phyloP scores from a whole-genome alignment of 805 yeast genomes.

The Ogataea salicorniae region DNA sequence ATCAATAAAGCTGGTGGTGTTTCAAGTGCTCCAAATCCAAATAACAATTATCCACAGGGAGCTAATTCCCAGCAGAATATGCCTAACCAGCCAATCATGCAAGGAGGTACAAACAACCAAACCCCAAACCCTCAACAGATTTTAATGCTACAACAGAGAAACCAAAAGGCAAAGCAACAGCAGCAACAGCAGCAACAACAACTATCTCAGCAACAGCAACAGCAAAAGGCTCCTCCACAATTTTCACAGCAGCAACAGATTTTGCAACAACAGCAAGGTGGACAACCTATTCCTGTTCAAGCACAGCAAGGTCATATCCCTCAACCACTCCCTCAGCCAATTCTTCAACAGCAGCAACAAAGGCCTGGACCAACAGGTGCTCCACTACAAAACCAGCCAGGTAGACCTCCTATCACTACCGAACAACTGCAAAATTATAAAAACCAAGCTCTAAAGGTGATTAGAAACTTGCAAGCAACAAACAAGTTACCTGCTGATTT shows the following conservation, averaged over 20 bases:
- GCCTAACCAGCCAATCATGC: constrained; percentile 6
- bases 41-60: constrained; percentile 11
- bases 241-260: constrained; percentile 1
- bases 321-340: constrained; percentile 1
- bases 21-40: constrained; percentile 5
- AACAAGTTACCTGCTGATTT: constrained; percentile 29
- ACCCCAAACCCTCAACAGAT: constrained; percentile 30
- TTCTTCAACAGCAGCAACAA: constrained; percentile 3
- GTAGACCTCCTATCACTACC: constrained; percentile 9
- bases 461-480: constrained; percentile 30
- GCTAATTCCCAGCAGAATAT: constrained; percentile 4
- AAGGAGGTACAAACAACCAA: constrained; percentile 4
- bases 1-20: constrained; percentile 6
- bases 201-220: constrained; percentile 19
- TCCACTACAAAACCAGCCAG: constrained; percentile 8
- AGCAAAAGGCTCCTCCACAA: constrained; percentile 8
- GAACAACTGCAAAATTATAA: constrained; percentile 28
- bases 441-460: constrained; percentile 32
- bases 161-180: constrained; percentile 26
- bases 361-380: constrained; percentile 1
- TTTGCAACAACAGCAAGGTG: constrained; percentile 2
- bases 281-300: not conserved
- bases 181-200: constrained; percentile 15
- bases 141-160: constrained; percentile 30
- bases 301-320: constrained; percentile 7